Evolutionary conservation across 2,329 filamentous ascomycete genomes (phyloP).

Genomic region (Paraconiothyrium sp.): DNA sequence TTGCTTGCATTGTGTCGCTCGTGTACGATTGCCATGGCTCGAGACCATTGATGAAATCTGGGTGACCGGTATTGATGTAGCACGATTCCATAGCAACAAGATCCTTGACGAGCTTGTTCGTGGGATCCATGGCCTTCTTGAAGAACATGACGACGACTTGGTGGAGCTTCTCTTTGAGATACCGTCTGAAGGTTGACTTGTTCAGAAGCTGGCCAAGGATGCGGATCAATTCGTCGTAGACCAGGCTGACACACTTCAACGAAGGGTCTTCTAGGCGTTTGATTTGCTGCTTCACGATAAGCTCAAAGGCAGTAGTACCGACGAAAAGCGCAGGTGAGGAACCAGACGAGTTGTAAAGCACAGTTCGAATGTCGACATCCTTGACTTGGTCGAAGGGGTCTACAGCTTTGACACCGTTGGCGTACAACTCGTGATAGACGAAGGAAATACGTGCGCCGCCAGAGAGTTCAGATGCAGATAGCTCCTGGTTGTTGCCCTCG

Average conservation of each 20-base stretch:
- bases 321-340: constrained; percentile 97
- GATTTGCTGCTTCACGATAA: constrained; percentile 99
- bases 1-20: constrained; percentile 84
- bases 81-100: constrained; percentile 94
- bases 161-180: constrained; percentile 98
- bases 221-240: constrained; percentile 96
- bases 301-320: constrained; percentile 95
- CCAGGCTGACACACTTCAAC: constrained; percentile 94
- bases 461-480: constrained; percentile 93
- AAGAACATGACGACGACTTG: constrained; percentile 91
- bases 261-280: constrained; percentile 95
- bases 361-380: constrained; percentile 95
- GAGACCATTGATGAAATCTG: constrained; percentile 95
- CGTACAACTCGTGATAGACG: constrained; percentile 98
- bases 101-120: constrained; percentile 94
- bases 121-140: constrained; percentile 98
- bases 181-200: constrained; percentile 90
- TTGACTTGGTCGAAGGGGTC: constrained; percentile 98
- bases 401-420: constrained; percentile 95
- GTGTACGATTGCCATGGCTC: constrained; percentile 97
- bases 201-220: constrained; percentile 89
- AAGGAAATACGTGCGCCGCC: constrained; percentile 98
- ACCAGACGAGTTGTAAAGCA: constrained; percentile 98
- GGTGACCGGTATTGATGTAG: constrained; percentile 98
- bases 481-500: constrained; percentile 95